A percentile compares a stretch with the other conserved stretches of the same genome.
phyloP scores from a whole-genome alignment of 495 filamentous ascomycete species.

The Aspergillus kassunensis region DNA sequence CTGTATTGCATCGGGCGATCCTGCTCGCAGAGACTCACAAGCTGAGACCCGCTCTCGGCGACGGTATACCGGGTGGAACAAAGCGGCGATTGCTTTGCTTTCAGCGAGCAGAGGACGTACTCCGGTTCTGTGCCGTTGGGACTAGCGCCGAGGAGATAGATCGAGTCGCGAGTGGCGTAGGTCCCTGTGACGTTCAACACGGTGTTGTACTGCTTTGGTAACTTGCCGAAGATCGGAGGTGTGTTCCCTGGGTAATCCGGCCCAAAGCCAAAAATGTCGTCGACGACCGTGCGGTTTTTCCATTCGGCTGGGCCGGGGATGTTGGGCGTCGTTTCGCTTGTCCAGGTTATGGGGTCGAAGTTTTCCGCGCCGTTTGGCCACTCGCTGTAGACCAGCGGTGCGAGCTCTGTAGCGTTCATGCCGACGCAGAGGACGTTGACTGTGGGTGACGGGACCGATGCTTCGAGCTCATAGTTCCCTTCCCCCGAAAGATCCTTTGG shows the following conservation, averaged over 20 bases:
- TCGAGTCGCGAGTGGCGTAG: slow-evolving; percentile 40
- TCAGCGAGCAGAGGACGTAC: slow-evolving; percentile 62
- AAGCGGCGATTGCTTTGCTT: slow-evolving; percentile 50
- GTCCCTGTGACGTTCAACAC: slow-evolving; percentile 50
- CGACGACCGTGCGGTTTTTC: slow-evolving; percentile 58
- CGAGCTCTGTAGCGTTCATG: slow-evolving; percentile 52
- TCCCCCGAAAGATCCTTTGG: slow-evolving; percentile 60
- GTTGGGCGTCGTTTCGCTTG: slow-evolving; percentile 8
- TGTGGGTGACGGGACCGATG: slow-evolving; percentile 60
- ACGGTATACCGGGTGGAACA: slow-evolving; percentile 63
- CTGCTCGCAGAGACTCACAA: slow-evolving; percentile 58
- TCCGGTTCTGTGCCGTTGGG: slow-evolving; percentile 21
- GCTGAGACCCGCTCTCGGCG: slow-evolving; percentile 48
- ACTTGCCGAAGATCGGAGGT: slow-evolving; percentile 62
- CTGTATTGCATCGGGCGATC: slow-evolving; percentile 49
- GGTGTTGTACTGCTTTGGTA: slow-evolving; percentile 59
- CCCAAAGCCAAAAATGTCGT: slow-evolving; percentile 66
- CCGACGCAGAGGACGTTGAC: slow-evolving; percentile 69
- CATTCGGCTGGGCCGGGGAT: slow-evolving; percentile 29
- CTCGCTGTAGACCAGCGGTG: slow-evolving; percentile 55
- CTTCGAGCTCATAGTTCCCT: slow-evolving; percentile 60
- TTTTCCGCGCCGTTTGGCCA: slow-evolving; percentile 47
- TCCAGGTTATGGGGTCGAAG: slow-evolving; percentile 36
- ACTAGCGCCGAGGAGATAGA: slow-evolving; percentile 63
- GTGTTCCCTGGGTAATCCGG: slow-evolving; percentile 36